Base-by-base conservation (phyloP, 805 yeast genomes). In the Metschnikowia hibisci region DNA sequence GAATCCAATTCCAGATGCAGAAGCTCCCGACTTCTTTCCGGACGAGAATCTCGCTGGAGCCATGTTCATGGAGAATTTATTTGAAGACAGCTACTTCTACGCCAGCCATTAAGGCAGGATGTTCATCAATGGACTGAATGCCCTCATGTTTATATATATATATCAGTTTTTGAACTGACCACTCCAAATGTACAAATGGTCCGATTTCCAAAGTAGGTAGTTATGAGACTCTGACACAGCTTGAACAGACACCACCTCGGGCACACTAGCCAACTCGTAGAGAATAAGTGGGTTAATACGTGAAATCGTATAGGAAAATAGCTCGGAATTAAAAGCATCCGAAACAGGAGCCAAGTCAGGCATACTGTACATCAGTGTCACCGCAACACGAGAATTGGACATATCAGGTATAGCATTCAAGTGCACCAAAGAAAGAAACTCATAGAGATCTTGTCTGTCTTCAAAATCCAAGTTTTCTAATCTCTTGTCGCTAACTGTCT, bases 391-490 rank as follows among this genome's bases (percentile, higher is more conserved):
- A 6, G 45, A 36, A 31, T 45, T 31, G 15, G 20, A 6, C 12
- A n/a, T 13, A 20, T 46, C 43, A 11, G 56, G 54, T 9, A 44
- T 25, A 6, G 49, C 42, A 18, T 51, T 52, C 16, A 49, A 11
- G 31, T 52, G 56, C 14, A 48, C 39, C 41, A 52, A 38, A 13
- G 48, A 32, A 23, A 51, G 34, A 15, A 40, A 48, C 33, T 52
- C 56, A 20, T 48, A 49, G 8, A 48, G n/a, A 2, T 48, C 52
- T 10, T 15, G 36, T 9, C 26, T 30, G 10, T 32, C 42, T 1
- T 34, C 44, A 14, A 34, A 22, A 4, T 27, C 30, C 38, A 26
- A 15, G 1, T 20, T 16, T 16, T 28, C 9, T 11, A 22, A n/a
- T 13, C 20, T 10, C 23, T 7, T 7, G 5, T 14, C 6, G 13